These are phyloP conservation scores for Russula earlei DNA, from an alignment of 768 basidiomycete genomes.

Conservation along the genomic window DNA sequence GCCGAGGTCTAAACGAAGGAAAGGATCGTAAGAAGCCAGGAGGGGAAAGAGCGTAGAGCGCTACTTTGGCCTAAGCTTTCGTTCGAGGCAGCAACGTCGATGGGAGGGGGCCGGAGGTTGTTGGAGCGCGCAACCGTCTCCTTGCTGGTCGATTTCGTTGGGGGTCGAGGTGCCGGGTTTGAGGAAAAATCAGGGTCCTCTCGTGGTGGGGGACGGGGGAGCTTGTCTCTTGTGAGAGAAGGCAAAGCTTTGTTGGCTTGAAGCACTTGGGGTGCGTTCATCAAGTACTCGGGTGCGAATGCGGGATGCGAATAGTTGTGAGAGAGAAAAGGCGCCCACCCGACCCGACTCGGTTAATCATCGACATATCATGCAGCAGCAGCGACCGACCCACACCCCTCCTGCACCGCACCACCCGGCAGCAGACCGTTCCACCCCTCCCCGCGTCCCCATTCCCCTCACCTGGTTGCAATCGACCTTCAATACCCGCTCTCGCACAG, in stretches of 20 bases:
- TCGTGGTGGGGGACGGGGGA: constrained; percentile 21
- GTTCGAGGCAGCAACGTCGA: constrained; percentile 11
- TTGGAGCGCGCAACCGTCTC: neutral
- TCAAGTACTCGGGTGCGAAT: constrained; percentile 19
- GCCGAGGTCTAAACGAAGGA: constrained; percentile 8
- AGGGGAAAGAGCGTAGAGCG: neutral
- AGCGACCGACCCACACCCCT: too few relatives aligned
- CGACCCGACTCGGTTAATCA: too few relatives aligned
- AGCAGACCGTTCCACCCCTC: neutral
- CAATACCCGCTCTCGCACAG: constrained; percentile 30
- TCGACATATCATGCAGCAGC: too few relatives aligned
- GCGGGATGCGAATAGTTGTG: neutral
- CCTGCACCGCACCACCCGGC: too few relatives aligned
- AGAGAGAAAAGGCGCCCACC: neutral
- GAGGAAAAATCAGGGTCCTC: neutral
- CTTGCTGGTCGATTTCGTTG: constrained; percentile 20
- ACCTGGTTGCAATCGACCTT: constrained; percentile 40
- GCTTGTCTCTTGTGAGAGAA: constrained; percentile 23
- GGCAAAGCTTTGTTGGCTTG: constrained; percentile 25
- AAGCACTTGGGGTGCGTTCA: constrained; percentile 9
- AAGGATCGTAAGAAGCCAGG: neutral
- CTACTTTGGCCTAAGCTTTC: constrained; percentile 8
- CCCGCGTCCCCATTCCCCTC: constrained; percentile 26
- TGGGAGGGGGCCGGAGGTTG: constrained; percentile 16
- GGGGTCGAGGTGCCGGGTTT: neutral